Evolutionary conservation across 306 rosid genomes (phyloP).

Genomic region (Chamaecrista fasciculata): DNA sequence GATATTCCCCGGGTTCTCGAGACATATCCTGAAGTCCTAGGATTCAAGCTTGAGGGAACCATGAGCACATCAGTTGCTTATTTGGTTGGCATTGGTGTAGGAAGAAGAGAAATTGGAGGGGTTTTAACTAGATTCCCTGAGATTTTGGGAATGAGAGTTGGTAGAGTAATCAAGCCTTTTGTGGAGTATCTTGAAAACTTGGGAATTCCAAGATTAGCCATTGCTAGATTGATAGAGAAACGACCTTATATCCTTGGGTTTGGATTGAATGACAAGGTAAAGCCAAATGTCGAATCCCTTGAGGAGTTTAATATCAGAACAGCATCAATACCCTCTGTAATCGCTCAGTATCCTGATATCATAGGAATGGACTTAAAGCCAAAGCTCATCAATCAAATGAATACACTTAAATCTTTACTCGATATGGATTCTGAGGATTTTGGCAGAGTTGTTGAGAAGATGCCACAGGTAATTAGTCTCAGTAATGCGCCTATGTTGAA

Average conservation of each 20-base stretch:
- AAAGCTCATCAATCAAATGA: constrained; percentile 62
- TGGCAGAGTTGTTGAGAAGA: constrained; percentile 80
- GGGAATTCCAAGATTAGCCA: constrained; percentile 86
- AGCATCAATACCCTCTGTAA: constrained; percentile 62
- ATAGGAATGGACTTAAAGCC: constrained; percentile 71
- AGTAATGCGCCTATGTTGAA: constrained; percentile 59
- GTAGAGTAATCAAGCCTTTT: constrained; percentile 81
- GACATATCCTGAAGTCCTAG: constrained; percentile 83
- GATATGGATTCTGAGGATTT: constrained; percentile 64
- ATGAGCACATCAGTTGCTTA: constrained; percentile 97
- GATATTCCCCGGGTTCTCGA: constrained; percentile 89
- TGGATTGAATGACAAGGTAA: constrained; percentile 71
- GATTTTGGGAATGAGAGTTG: constrained; percentile 96
- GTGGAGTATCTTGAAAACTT: constrained; percentile 78
- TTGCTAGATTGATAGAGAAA: constrained; percentile 87
- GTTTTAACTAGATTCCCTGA: constrained; percentile 82
- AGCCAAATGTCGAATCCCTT: constrained; percentile 74
- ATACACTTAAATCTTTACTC: constrained; percentile 55
- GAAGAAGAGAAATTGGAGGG: constrained; percentile 86
- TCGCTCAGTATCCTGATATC: constrained; percentile 86
- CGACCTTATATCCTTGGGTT: constrained; percentile 87
- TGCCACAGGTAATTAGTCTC: constrained; percentile 92
- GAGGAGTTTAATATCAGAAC: constrained; percentile 65
- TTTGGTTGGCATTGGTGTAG: constrained; percentile 86
- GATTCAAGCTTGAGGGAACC: constrained; percentile 97